Conservation (phyloP, 164 flowering plant species). For the Magnolia kwangsiensis region DNA sequence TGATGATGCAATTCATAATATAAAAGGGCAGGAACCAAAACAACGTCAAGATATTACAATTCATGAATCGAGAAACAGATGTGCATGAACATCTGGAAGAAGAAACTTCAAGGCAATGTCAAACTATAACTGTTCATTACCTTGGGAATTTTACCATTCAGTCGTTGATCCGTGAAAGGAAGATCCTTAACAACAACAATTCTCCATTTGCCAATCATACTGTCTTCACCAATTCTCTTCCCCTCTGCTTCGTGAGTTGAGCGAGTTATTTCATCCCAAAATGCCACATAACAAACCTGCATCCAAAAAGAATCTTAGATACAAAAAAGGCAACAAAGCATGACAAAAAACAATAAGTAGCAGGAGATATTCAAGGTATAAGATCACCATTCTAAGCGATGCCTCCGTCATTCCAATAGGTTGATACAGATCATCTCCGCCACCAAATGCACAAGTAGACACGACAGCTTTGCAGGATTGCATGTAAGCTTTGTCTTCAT, state of each 20-base stretch:
- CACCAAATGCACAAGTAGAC: slow-evolving; percentile 98
- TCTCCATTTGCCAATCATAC: slow-evolving; percentile 86
- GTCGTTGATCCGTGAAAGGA: slow-evolving; percentile 86
- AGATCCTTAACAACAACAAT: slow-evolving; percentile 69
- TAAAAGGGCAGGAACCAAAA: not conserved
- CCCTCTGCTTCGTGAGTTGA: slow-evolving; percentile 63
- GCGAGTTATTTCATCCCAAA: slow-evolving; percentile 93
- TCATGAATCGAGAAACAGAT: not conserved
- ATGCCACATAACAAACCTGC: slow-evolving; percentile 96
- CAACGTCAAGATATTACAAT: not conserved
- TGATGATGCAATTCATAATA: no score
- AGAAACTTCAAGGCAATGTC: not conserved
- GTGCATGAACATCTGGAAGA: no score
- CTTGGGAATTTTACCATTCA: slow-evolving; percentile 99
- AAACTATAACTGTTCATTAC: slow-evolving; percentile 27
- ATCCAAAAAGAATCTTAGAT: slow-evolving; percentile 7
- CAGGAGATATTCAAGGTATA: not conserved
- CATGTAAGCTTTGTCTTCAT: slow-evolving; percentile 69
- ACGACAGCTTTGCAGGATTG: slow-evolving; percentile 71
- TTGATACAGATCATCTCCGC: slow-evolving; percentile 97
- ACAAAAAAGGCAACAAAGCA: not conserved
- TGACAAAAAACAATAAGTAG: not conserved
- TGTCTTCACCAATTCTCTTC: slow-evolving; percentile 49
- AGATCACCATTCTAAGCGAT: slow-evolving; percentile 65
- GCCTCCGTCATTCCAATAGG: slow-evolving; percentile 88